Evolutionary conservation across 2,329 filamentous ascomycete species (phyloP).

Genomic region (Fusarium coffeatum): DNA sequence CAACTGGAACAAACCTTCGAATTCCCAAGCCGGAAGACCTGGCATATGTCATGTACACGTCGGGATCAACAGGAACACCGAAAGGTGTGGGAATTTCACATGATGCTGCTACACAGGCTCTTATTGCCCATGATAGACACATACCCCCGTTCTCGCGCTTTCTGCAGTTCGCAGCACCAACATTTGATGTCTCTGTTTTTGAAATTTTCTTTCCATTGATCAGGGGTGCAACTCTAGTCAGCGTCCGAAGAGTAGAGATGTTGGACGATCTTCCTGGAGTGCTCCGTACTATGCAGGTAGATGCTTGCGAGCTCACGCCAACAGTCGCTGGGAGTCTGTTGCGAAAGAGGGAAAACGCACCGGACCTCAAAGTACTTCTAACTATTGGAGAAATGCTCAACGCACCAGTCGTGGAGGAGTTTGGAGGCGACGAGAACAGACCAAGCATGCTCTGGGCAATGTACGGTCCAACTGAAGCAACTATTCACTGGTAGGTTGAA

Average conservation of each 20-base stretch:
- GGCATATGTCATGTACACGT: conserved; percentile 95
- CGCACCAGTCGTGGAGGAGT: conserved; percentile 78
- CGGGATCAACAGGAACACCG: conserved; percentile 86
- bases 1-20: conserved; percentile 25
- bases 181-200: conserved; percentile 94
- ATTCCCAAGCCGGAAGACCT: conserved; percentile 57
- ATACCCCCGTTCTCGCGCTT: conserved; percentile 83
- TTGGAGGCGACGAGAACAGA: conserved; percentile 68
- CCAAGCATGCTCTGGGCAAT: conserved; percentile 85
- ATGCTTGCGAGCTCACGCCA: conserved; percentile 89
- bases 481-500: conserved; percentile 78
- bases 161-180: conserved; percentile 90
- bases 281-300: conserved; percentile 74
- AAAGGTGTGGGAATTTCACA: conserved; percentile 91
- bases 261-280: conserved; percentile 78
- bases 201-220: conserved; percentile 92
- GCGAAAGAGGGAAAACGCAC: conserved; percentile 73
- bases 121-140: conserved; percentile 82
- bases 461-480: conserved; percentile 93
- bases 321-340: conserved; percentile 86
- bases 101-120: conserved; percentile 79
- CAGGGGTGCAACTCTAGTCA: conserved; percentile 77
- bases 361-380: conserved; percentile 75
- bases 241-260: conserved; percentile 75
- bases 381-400: conserved; percentile 97